Conservation (phyloP, 305 asterid genomes). For the Stenogyne calaminthoides region DNA sequence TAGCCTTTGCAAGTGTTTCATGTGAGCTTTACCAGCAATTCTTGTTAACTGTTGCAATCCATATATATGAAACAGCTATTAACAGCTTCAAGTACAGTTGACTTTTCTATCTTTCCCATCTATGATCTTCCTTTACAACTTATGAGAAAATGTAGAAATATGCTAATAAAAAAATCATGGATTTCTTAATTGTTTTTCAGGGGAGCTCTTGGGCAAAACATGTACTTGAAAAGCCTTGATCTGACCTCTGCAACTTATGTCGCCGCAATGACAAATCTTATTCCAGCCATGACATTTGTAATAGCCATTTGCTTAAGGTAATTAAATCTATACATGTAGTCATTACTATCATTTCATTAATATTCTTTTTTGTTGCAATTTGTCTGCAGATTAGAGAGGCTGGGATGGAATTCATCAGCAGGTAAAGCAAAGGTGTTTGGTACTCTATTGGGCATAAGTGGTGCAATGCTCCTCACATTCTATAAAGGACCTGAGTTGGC, state of each 20-base stretch:
- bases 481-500: slow-evolving; percentile 63
- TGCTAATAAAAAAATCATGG: no score
- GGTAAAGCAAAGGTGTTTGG: slow-evolving; percentile 80
- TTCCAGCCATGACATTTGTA: slow-evolving; percentile 74
- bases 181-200: slow-evolving; percentile 36
- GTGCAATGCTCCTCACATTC: slow-evolving; percentile 79
- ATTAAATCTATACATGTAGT: neutral
- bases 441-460: slow-evolving; percentile 56
- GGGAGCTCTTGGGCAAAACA: slow-evolving; percentile 74
- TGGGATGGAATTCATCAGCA: slow-evolving; percentile 49
- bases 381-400: slow-evolving; percentile 56
- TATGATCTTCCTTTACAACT: no score
- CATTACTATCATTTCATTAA: neutral
- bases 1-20: slow-evolving; percentile 15
- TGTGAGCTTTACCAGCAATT: slow-evolving; percentile 16
- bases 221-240: slow-evolving; percentile 50
- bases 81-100: neutral
- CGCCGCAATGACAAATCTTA: slow-evolving; percentile 68
- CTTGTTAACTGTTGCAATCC: slow-evolving; percentile 34
- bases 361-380: neutral
- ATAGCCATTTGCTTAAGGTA: slow-evolving; percentile 62
- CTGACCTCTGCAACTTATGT: slow-evolving; percentile 73
- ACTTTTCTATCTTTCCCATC: neutral
- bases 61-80: neutral
- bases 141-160: no score